Base-by-base conservation (phyloP, 2,329 filamentous ascomycete species). In the Neofusicoccum kwambonambiense region DNA sequence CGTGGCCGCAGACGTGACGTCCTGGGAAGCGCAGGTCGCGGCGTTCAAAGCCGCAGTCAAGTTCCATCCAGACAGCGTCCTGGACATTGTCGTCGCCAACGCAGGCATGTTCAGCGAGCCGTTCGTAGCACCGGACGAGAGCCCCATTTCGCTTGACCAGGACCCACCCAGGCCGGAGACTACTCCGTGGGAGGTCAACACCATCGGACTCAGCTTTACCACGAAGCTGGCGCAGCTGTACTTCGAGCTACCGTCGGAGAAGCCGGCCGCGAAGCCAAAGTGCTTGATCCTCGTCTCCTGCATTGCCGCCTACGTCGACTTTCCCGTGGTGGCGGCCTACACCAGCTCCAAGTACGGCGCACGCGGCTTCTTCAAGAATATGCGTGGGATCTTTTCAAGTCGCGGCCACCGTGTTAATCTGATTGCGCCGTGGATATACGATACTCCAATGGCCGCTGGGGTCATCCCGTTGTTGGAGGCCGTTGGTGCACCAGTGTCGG, bases 31-130 rank as follows among this genome's bases (percentile, higher is more conserved):
- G 8, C 74, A 75, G 61, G 65, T 70, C 11, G 56, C 52, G 2
- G 70, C 75, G 34, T 77, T 77, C 69, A 71, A 74, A 54, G 67
- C 66, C 3, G 74, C 75, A 1, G 67, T 76, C 15, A 13, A 45
- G 1, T 73, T 71, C 31, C 72, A 72, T 3, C 65, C 68, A 0
- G 69, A 65, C 11, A 60, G 64, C 12, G 71, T 62, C 15, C 58
- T 77, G 19, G 75, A 78, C 50, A 56, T 76, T 17, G 72, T 75
- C 3, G 67, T 76, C 3, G 69, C 74, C 6, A 69, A 68, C 22
- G 75, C 76, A 2, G 76, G 75, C 35, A 67, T 75, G 9, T 65
- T 71, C 49, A 67, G 67, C 2, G 66, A 73, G 45, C 72, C 71
- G 11, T 58, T 74, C 9, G 67, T 74, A 51, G 68, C 70, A 19